phyloP scores from a whole-genome alignment of 169 alveolate species.

The Pseudocohnilembus persalinus region DNA sequence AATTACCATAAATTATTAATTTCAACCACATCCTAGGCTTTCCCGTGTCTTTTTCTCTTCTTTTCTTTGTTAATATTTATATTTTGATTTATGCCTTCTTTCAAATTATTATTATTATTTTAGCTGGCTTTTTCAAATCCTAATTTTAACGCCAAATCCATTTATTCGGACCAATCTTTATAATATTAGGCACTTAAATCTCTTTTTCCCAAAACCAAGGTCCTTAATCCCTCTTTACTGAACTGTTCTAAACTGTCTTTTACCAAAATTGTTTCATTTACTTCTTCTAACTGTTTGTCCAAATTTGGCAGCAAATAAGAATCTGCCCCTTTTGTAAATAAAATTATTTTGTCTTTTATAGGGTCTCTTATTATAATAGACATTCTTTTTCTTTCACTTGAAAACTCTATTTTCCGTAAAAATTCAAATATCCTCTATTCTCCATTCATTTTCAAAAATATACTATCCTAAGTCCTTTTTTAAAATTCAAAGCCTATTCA shows the following conservation, averaged over 20 bases:
- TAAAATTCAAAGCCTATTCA: conserved; percentile 59
- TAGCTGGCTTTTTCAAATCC: background rate
- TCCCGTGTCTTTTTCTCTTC: no score
- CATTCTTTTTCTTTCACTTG: conserved; percentile 86
- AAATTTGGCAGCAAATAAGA: conserved; percentile 49
- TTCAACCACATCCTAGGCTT: no score
- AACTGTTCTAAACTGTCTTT: conserved; percentile 63
- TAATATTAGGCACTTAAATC: conserved; percentile 46
- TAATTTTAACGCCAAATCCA: background rate
- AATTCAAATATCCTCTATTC: conserved; percentile 39
- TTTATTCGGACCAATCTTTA: conserved; percentile 45
- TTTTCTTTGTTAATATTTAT: no score
- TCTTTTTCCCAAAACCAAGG: conserved; percentile 68
- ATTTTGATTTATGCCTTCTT: no score
- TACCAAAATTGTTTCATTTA: conserved; percentile 18
- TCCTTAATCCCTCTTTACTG: conserved; percentile 70
- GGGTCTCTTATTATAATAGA: conserved; percentile 63
- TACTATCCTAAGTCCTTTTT: conserved; percentile 49
- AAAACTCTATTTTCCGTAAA: conserved; percentile 72
- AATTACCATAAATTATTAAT: no score
- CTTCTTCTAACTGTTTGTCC: conserved; percentile 17
- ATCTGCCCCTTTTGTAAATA: conserved; percentile 82
- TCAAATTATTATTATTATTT: no score
- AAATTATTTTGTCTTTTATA: conserved; percentile 36
- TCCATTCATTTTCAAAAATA: conserved; percentile 30